Base-by-base conservation (phyloP, 163 green algal genomes). In the Chloroidium sp. region DNA sequence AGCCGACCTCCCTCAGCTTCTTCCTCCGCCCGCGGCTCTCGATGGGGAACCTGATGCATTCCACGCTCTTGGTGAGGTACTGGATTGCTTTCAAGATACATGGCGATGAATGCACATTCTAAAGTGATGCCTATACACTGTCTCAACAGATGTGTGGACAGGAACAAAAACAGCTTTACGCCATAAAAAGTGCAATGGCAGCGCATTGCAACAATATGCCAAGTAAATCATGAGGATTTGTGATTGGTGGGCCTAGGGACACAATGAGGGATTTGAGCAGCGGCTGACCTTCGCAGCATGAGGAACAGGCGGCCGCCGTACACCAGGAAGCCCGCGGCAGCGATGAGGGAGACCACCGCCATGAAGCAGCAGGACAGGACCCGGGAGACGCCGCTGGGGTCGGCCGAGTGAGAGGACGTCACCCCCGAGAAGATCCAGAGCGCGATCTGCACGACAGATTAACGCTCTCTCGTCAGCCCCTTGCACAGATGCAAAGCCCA, bases 1-100 rank as follows among this genome's bases (percentile, higher is more conserved):
- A 86, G 2, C 95, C 95, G 12, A 99, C 88, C 88, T 99, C 97
- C 57, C 89, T 86, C 84, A 99, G 92, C 94, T 99, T 99, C 90
- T 98, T 98, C 75, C 90, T 87, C 59, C 95, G 87, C 1, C 97
- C 97, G 12, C 91, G 86, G 6, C 87, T 95, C 86, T 99, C 95
- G 62, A 99, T 97, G 4, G 97, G 97, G 90, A 99, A 99, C 62
- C 93, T 82, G 79, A 10, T 10, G 13, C 88, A 77, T 36, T 36
- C 36, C 36, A 36, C 36, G 36, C 36, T 36, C 36, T 36, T 36
- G 36, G 36, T 36, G 36, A 36, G 36, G 36, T 36, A 36, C 36
- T 36, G 36, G 36, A 36, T 36, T 36, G 36, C 36, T 36, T 36
- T 36, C 36, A 36, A 36, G 36, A 36, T 36, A 36, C 36, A 36